Conservation (phyloP, 2,329 filamentous ascomycete species). For the Hymenoscyphus scutula region DNA sequence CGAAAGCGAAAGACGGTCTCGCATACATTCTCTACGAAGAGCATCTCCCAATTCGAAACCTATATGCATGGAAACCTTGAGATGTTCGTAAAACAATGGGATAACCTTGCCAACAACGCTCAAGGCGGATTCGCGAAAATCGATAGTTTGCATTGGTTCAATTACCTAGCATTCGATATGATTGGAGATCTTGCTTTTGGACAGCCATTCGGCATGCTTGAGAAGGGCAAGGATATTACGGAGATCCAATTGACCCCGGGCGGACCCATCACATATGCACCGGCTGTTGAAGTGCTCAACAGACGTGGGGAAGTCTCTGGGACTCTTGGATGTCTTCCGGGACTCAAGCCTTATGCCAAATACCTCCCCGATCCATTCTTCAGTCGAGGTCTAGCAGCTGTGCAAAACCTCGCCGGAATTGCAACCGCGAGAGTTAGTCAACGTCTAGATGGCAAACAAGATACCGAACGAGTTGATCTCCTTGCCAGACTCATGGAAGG, state of each 20-base stretch:
- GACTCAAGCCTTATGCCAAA: conserved; percentile 74
- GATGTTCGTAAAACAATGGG: conserved; percentile 71
- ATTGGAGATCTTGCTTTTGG: conserved; percentile 66
- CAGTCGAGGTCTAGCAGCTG: conserved; percentile 67
- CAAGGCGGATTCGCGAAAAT: conserved; percentile 55
- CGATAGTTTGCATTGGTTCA: conserved; percentile 80
- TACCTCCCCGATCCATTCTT: conserved; percentile 84
- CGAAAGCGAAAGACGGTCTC: conserved; percentile 87
- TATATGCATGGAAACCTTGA: conserved; percentile 82
- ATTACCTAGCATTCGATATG: conserved; percentile 57
- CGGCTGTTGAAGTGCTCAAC: conserved; percentile 86
- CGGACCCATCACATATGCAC: conserved; percentile 63
- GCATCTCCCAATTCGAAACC: conserved; percentile 79
- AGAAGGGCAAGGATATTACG: conserved; percentile 71
- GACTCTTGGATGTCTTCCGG: conserved; percentile 71
- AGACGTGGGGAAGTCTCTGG: conserved; percentile 82
- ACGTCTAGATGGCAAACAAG: conserved; percentile 67
- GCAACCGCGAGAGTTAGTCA: conserved; percentile 78
- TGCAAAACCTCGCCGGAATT: conserved; percentile 81
- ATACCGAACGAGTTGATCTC: conserved; percentile 71
- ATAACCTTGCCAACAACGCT: conserved; percentile 52
- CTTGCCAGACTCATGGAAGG: conserved; percentile 83
- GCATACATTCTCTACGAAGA: conserved; percentile 83
- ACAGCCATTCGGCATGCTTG: conserved; percentile 79
- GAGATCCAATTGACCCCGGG: conserved; percentile 65